Conservation (phyloP, 176 grass and related monocot species). For the Thinopyrum elongatum region DNA sequence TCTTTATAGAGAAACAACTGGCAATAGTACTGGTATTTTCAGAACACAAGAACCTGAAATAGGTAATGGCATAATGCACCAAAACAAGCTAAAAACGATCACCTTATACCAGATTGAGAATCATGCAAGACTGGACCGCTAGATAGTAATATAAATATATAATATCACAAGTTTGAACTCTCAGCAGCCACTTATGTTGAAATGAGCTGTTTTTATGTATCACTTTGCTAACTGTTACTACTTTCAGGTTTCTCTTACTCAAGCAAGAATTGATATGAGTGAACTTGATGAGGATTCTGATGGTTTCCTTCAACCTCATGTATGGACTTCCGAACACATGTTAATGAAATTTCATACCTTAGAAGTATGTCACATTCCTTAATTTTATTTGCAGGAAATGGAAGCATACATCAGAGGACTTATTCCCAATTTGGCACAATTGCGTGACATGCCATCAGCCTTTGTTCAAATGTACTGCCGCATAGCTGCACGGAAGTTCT, state of each 20-base stretch:
- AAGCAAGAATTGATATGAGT: conserved; percentile 99
- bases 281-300: conserved; percentile 99
- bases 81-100: background rate
- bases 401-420: conserved; percentile 98
- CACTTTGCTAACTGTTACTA: conserved; percentile 21
- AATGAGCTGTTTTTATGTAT: background rate
- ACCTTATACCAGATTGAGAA: background rate
- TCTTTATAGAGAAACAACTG: background rate
- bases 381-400: conserved; percentile 77
- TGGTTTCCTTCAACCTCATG: conserved; percentile 98
- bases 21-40: background rate
- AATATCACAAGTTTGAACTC: background rate
- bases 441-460: conserved; percentile 82
- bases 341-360: background rate
- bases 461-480: conserved; percentile 99
- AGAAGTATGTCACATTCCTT: conserved; percentile 26
- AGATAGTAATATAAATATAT: background rate
- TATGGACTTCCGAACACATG: conserved; percentile 36
- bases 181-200: background rate
- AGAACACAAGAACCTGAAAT: conserved; percentile 1
- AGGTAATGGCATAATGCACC: background rate
- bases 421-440: conserved; percentile 94
- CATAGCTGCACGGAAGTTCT: conserved; percentile 98
- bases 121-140: background rate
- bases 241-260: conserved; percentile 94